Conservation (phyloP, 192 early-diverging fungal genomes). For the Coemansia sp. region DNA sequence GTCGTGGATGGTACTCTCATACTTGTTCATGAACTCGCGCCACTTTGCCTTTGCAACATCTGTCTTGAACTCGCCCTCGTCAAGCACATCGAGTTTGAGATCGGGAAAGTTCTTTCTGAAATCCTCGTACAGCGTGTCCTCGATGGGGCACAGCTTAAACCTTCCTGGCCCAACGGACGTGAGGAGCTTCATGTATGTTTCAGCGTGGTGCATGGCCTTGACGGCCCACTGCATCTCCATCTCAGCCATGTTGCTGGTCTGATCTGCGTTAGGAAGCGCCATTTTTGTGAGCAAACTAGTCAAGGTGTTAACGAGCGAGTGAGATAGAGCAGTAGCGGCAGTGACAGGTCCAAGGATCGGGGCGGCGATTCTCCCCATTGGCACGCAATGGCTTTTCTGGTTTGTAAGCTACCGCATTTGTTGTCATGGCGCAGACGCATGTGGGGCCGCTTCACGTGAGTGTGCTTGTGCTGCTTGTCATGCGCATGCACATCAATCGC, state of each 20-base stretch:
- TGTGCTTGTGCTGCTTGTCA: background rate
- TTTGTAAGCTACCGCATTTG: background rate
- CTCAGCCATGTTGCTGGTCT: slow-evolving; percentile 73
- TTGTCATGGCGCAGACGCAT: background rate
- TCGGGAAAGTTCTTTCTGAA: slow-evolving; percentile 78
- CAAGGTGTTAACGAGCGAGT: background rate
- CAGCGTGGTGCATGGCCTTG: slow-evolving; percentile 94
- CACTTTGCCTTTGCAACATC: slow-evolving; percentile 81
- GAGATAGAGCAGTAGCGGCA: background rate
- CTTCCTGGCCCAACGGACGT: slow-evolving; percentile 68
- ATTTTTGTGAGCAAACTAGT: slow-evolving; percentile 38
- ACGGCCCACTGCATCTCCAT: slow-evolving; percentile 97
- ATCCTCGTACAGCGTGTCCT: slow-evolving; percentile 81
- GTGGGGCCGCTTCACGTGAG: slow-evolving; percentile 3
- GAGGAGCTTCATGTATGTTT: slow-evolving; percentile 90
- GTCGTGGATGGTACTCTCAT: slow-evolving; percentile 84
- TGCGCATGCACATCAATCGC: too few species aligned
- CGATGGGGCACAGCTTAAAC: slow-evolving; percentile 81
- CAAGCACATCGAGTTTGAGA: slow-evolving; percentile 67
- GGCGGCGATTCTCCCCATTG: too few species aligned
- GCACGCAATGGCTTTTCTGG: too few species aligned
- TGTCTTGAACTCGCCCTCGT: slow-evolving; percentile 85
- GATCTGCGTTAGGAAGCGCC: slow-evolving; percentile 72
- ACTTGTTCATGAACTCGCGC: slow-evolving; percentile 85
- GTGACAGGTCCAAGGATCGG: too few species aligned